Evolutionary conservation across 805 yeast genomes (phyloP), one percentile per base, ranked within the genome.

Genomic region (Cephaloascus albidus): DNA sequence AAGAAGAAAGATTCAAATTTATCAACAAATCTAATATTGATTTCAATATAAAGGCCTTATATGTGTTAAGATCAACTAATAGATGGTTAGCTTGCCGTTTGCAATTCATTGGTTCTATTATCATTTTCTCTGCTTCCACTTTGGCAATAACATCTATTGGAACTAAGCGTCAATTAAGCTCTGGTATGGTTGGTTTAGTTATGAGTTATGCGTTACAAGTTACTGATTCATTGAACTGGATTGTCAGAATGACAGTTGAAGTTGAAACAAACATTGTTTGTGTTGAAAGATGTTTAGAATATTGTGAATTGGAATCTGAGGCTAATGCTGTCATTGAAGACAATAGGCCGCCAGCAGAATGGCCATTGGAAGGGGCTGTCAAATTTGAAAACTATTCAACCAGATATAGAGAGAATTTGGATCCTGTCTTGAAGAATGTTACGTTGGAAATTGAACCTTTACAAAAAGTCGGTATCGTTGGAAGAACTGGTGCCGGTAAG

Each of bases 401-500:
- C 3, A 73, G 85, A 43, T 90, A 90, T 55, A 78, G 96, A 57
- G 76, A 79, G 12, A 88, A 81, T 43, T 69, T 90, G 45, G 95
- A 85, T 37, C 71, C 84, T 16, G 93, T 86, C 3, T 67, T 90
- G 60, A 83, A 79, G 50, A 65, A 79, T 42, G 74, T 90, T 49
- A 70, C 65, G 42, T 53, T 90, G 18, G 61, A 72, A 10, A 76
- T 90, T 49, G 70, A 76, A 36, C 76, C 89, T 1, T 66, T 74
- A 41, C 97, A 90, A 56, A 90, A 90, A 58, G 70, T 89, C 53
- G 97, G 97, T 45, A 88, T 89, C 59, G 97, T 90, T 41, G 97
- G 97, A 19, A 75, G 97, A 55, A 89, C 97, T 0, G 97, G 97
- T 46, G 97, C 97, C 2, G 97, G 97, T 46, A 88, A 88, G 58